A percentile compares a stretch with the other conserved stretches of the same genome.
Conservation (phyloP, 495 filamentous ascomycete genomes). For the Neurospora africana region DNA sequence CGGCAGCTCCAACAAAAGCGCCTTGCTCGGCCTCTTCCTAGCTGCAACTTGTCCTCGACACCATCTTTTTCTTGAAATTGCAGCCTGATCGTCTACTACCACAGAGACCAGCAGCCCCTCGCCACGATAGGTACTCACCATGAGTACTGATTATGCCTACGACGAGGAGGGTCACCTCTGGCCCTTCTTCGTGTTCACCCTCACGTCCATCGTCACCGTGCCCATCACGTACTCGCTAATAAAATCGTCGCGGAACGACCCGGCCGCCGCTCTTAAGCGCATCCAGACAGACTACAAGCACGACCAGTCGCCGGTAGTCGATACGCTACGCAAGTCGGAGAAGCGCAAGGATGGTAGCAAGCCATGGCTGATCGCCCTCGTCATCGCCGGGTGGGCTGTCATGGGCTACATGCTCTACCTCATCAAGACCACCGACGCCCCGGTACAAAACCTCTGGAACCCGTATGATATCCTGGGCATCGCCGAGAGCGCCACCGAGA, state of each 20-base stretch:
- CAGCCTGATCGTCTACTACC: not conserved
- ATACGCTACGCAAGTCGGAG: slow-evolving; percentile 75
- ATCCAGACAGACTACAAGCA: slow-evolving; percentile 65
- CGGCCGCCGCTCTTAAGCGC: slow-evolving; percentile 36
- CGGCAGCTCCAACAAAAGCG: not conserved
- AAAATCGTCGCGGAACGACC: slow-evolving; percentile 60
- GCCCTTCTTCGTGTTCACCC: slow-evolving; percentile 93
- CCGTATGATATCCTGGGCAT: slow-evolving; percentile 89
- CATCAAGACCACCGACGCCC: slow-evolving; percentile 67
- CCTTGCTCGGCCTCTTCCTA: not conserved
- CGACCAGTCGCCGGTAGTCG: slow-evolving; percentile 71
- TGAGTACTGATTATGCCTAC: slow-evolving; percentile 96
- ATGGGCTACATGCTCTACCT: slow-evolving; percentile 92
- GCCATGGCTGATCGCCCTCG: slow-evolving; percentile 73
- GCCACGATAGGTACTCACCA: slow-evolving; percentile 34
- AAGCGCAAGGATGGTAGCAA: slow-evolving; percentile 73
- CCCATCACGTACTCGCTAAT: slow-evolving; percentile 83
- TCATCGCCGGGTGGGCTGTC: slow-evolving; percentile 63
- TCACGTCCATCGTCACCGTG: slow-evolving; percentile 76
- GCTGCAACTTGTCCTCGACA: not conserved
- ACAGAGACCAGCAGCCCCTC: not conserved
- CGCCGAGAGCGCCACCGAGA: slow-evolving; percentile 74
- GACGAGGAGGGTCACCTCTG: slow-evolving; percentile 98
- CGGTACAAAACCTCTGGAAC: slow-evolving; percentile 75
- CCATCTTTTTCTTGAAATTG: not conserved